Base-by-base conservation (phyloP, 1,284 basidiomycete species). In the Ustilago nuda region DNA sequence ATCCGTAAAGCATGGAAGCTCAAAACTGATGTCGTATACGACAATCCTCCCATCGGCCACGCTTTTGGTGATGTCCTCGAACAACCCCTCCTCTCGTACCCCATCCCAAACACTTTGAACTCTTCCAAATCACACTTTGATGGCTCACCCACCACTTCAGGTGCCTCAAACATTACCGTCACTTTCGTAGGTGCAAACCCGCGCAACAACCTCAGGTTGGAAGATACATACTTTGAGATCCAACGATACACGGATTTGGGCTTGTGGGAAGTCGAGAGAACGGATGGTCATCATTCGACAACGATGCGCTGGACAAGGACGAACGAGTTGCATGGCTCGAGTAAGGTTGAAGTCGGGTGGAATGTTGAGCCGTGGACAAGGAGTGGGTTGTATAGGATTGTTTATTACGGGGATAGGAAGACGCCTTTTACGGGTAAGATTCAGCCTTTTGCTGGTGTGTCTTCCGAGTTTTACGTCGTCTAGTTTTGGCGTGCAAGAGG, bases 211-310 rank as follows among this genome's bases (percentile, higher is more conserved):
- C 88, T 93, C 33, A 89, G 90, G 17, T 88, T 93, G 11, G 92
- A 93, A 81, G 88, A 88, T 35, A 92, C 92, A 0, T 93, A 92
- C 88, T 87, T 93, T 57, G 90, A 88, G 8, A 89, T 93, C 41
- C 91, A 93, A 74, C 88, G 88, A 54, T 86, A 88, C 30, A 72
- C 69, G 33, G 89, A 88, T 11, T 48, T 58, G 12, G 65, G 61
- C 8, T 46, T n/a, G 0, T 93, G 92, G 92, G 86, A 72, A 61
- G 82, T 88, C 0, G 89, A 91, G 55, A 88, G 90, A 51, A 91
- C 92, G 3, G 93, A 94, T 85, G 92, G 92, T 13, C 92, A 93
- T 84, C 92, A 92, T 35, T 93, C 92, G 8, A 93, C 93, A 2
- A 89, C 88, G 23, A 92, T 90, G 83, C 87, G 89, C 63, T 94